Evolutionary conservation across 495 filamentous ascomycete genomes (phyloP), one percentile per base, ranked within the genome.

Genomic region (Aspergillus bridgeri): DNA sequence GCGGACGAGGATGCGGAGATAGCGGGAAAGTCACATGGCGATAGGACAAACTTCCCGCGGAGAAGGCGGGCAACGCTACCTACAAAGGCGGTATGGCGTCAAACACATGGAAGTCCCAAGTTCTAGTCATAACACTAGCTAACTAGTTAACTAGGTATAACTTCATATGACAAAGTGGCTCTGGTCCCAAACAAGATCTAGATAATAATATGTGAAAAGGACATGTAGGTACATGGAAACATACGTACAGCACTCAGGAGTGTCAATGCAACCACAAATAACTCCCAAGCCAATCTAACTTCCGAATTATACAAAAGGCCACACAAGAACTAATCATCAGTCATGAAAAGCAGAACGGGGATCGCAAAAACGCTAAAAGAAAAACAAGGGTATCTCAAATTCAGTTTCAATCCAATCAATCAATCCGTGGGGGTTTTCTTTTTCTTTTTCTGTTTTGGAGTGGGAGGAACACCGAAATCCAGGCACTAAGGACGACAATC

Each of bases 1-100:
- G 21, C 48, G 25, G 17, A 21, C 58, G 54, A 62, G 59, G 11
- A 25, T 63, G 66, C 68, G 65, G 71, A 58, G 66, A 73, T 49
- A 56, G 59, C 73, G 73, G 73, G 50, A 76, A 76, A 76, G 60
- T 76, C 73, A 76, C 70, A 64, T 76, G 73, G 20, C 42, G 70
- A 75, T 75, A 76, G 70, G 73, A 48, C 43, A 63, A 59, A 54
- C 48, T 51, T 33, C 48, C 33, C 33, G 33, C 33, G 33, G 33
- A 15, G 11, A 38, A 38, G 9, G 3, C 33, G 33, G 13, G 33
- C 9, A 38, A 15, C 33, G n/a, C n/a, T n/a, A n/a, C n/a, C n/a
- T n/a, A n/a, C n/a, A n/a, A n/a, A n/a, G n/a, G n/a, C n/a, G n/a
- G n/a, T n/a, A n/a, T n/a, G n/a, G n/a, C n/a, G n/a, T n/a, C n/a